A percentile compares a stretch with the other conserved stretches of the same genome.
Conservation (phyloP, 1,284 basidiomycete genomes). For the Earliella scabrosa region DNA sequence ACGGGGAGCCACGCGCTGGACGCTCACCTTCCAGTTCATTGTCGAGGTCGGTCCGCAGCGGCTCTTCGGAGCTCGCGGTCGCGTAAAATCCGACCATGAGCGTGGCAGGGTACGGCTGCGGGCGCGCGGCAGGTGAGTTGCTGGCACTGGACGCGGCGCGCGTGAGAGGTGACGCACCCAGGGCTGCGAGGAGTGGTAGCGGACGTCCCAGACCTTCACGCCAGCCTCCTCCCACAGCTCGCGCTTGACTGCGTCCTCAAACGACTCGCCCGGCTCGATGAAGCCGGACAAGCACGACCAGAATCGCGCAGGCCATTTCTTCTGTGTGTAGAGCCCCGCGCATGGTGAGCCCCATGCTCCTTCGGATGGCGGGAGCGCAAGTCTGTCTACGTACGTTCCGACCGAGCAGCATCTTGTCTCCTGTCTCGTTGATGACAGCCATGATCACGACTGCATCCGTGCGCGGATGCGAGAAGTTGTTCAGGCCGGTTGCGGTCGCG, state of each 20-base stretch:
- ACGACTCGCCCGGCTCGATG: slow-evolving; percentile 91
- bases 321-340: slow-evolving; percentile 42
- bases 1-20: no score
- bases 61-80: slow-evolving; percentile 70
- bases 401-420: slow-evolving; percentile 86
- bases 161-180: slow-evolving; percentile 57
- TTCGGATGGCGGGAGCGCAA: background rate
- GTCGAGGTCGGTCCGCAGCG: slow-evolving; percentile 88
- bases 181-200: slow-evolving; percentile 87
- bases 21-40: slow-evolving; percentile 93
- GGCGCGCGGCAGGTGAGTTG: background rate
- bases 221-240: slow-evolving; percentile 98
- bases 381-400: slow-evolving; percentile 66
- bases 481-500: slow-evolving; percentile 76
- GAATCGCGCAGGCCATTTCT: slow-evolving; percentile 70
- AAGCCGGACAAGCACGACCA: slow-evolving; percentile 93
- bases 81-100: slow-evolving; percentile 93
- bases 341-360: no score
- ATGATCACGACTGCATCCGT: slow-evolving; percentile 94
- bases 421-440: slow-evolving; percentile 80
- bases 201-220: slow-evolving; percentile 81
- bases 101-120: slow-evolving; percentile 85
- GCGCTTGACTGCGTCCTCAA: slow-evolving; percentile 92
- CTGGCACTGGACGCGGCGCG: background rate
- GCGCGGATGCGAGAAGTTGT: slow-evolving; percentile 89